Base-by-base conservation (phyloP, 2,329 filamentous ascomycete species). In the Verticillium tricorpus region DNA sequence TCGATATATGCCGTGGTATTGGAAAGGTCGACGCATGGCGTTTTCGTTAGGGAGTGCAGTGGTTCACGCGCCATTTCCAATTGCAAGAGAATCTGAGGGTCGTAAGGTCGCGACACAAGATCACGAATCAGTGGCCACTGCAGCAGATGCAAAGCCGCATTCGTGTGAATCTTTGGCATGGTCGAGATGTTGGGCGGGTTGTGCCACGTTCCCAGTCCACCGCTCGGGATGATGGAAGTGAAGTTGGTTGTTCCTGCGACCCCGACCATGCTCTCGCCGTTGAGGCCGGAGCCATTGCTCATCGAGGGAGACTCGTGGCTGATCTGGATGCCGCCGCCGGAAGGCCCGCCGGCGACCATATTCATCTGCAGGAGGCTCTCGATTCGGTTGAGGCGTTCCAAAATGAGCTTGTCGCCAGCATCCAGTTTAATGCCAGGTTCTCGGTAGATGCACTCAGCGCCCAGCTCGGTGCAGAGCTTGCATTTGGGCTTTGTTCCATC, bases 391-490 rank as follows among this genome's bases (percentile, higher is more conserved):
- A 95, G 80, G 61, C 89, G 88, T 72, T 94, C 91, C 40, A 95
- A 78, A 64, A 95, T 95, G 61, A 95, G 80, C 77, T 93, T 94
- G 78, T 94, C 91, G 66, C 91, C 91, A 39, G 91, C 90, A 72
- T 95, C 91, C 11, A 95, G 84, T 76, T 95, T 95, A 79, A 94
- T 91, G 2, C 91, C 91, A 7, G 91, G 91, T 72, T 95, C 91
- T 65, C 91, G 85, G 74, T 95, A 95, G 66, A 93, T 84, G 74
- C 91, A 95, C 65, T 94, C 90, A 55, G 90, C 91, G 60, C 91
- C 90, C 50, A 94, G 80, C 72, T 94, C 91, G 11, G 89, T 87
- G 76, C 91, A 95, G 39, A 95, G 86, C 74, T 92, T 90, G 78
- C 91, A 95, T 74, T 93, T 94, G 55, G 91, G 91, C 67, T 91